Evolutionary conservation across 2,329 filamentous ascomycete genomes (phyloP).

Genomic region (Colletotrichum sp.): DNA sequence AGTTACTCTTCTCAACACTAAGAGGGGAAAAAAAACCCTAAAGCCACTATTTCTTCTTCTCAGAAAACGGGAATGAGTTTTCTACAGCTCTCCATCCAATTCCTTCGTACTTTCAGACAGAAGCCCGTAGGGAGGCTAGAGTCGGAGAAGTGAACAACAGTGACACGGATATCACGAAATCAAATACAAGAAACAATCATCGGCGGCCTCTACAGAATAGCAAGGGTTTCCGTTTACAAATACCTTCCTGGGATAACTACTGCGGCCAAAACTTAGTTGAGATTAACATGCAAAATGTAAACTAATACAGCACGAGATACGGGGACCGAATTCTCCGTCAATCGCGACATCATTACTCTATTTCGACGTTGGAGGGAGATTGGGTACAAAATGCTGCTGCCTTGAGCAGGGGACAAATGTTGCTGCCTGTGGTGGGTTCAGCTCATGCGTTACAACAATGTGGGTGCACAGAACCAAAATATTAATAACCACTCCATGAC

Average conservation of each 20-base stretch:
- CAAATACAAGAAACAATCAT: fast-evolving
- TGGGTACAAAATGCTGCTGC: conserved; percentile 2
- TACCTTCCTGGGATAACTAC: not conserved
- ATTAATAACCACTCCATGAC: not conserved
- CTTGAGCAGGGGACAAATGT: conserved; percentile 4
- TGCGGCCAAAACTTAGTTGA: not conserved
- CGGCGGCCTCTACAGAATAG: not conserved
- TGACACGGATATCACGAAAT: fast-evolving
- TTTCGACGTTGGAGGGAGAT: not conserved
- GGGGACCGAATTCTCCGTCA: not conserved
- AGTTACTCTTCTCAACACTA: fast-evolving
- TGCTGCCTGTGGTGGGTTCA: conserved; percentile 8
- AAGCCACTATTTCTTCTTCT: not conserved
- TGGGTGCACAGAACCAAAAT: not conserved
- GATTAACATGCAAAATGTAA: not conserved
- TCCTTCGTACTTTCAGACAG: not conserved
- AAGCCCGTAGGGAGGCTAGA: fast-evolving
- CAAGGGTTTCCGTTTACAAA: not conserved
- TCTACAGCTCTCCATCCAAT: not conserved
- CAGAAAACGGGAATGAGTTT: not conserved
- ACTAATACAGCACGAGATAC: not conserved
- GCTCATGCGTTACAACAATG: not conserved
- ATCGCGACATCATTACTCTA: not conserved
- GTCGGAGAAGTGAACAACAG: not conserved
- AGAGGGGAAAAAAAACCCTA: not conserved